Conservation (phyloP, 2,329 filamentous ascomycete genomes). For the Trichophyton simii region DNA sequence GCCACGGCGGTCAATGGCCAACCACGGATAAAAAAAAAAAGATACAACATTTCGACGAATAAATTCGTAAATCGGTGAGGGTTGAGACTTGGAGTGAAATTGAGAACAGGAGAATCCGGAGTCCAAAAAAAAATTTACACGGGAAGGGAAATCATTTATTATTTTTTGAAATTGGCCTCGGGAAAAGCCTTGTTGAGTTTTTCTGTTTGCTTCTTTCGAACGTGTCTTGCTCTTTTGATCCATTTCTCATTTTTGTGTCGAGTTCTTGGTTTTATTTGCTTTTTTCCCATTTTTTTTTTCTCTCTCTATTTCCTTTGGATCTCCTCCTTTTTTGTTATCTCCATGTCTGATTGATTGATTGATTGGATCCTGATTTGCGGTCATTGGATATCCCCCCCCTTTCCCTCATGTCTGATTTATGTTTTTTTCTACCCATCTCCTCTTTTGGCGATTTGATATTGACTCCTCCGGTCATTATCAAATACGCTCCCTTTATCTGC, state of each 20-base stretch:
- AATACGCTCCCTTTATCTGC: not conserved
- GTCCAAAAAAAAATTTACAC: not conserved
- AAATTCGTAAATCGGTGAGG: not conserved
- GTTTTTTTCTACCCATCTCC: not conserved
- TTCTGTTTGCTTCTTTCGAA: not conserved
- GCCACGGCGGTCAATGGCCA: no score
- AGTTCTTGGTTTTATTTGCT: not conserved
- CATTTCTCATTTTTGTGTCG: not conserved
- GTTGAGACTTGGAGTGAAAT: not conserved
- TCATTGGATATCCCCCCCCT: not conserved
- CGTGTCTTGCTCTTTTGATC: not conserved
- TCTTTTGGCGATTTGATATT: not conserved
- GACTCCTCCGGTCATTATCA: not conserved
- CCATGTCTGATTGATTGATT: not conserved
- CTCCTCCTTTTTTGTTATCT: not conserved
- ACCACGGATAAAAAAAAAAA: not conserved
- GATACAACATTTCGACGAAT: not conserved
- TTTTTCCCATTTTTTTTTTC: not conserved
- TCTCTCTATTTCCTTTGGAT: not conserved
- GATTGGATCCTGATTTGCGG: not conserved
- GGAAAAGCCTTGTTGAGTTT: conserved; percentile 3
- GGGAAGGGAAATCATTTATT: not conserved
- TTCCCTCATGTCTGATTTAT: not conserved
- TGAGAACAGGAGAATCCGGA: conserved; percentile 2
- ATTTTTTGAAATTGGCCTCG: not conserved